phyloP scores from a whole-genome alignment of 768 basidiomycete genomes.

The Collybia mongolica region DNA sequence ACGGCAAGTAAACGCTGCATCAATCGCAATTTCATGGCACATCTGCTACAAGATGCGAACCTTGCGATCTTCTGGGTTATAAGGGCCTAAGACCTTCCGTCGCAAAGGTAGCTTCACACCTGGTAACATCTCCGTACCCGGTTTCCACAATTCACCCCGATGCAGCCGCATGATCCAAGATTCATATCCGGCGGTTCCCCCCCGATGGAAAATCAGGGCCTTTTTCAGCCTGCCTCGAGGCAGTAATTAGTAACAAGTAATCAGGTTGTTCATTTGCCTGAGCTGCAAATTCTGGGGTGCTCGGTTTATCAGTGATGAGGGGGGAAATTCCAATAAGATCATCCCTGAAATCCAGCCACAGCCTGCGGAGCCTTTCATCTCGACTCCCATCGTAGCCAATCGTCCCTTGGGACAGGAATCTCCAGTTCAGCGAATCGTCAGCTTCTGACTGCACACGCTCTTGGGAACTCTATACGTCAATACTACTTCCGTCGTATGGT shows the following conservation, averaged over 20 bases:
- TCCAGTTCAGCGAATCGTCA: too few species aligned
- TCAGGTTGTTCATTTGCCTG: constrained; percentile 15
- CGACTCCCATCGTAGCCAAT: too few species aligned
- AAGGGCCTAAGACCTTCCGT: too few species aligned
- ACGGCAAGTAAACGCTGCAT: constrained; percentile 26
- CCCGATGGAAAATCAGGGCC: constrained; percentile 24
- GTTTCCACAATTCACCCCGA: constrained; percentile 17
- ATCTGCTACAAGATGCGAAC: constrained; percentile 15
- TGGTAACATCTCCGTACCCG: constrained; percentile 9
- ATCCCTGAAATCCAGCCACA: too few species aligned
- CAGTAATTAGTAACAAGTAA: background rate
- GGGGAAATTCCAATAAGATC: too few species aligned
- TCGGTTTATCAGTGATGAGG: constrained; percentile 12
- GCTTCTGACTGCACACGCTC: too few species aligned
- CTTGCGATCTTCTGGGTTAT: constrained; percentile 10
- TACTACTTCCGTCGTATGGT: too few species aligned
- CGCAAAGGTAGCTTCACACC: constrained; percentile 3
- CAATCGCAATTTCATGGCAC: constrained; percentile 18
- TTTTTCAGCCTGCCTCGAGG: constrained; percentile 26
- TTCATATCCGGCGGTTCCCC: constrained; percentile 27
- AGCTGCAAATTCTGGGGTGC: constrained; percentile 32
- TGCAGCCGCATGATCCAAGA: constrained; percentile 18
- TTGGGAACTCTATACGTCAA: too few species aligned
- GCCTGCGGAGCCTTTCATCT: too few species aligned
- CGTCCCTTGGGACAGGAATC: too few species aligned